Evolutionary conservation across 257 asterid genomes (phyloP).

Genomic region (Solanum pimpinellifolium): DNA sequence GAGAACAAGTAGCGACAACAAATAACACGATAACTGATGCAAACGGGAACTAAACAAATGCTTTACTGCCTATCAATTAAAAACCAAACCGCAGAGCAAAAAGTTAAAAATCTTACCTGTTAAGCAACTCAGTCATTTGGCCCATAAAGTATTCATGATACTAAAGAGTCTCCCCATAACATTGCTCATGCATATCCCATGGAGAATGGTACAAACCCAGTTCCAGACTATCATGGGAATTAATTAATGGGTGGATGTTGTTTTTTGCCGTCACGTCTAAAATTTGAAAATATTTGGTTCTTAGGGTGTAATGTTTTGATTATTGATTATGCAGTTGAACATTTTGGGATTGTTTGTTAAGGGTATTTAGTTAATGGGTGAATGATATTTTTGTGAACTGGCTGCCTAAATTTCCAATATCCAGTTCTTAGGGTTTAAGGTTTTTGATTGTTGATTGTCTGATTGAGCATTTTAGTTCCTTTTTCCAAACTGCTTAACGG

Average conservation of each 20-base stretch:
- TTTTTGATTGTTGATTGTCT: not conserved
- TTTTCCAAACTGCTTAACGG: not conserved
- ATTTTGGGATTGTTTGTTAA: not conserved
- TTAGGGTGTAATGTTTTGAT: not conserved
- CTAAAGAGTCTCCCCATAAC: slow-evolving; percentile 63
- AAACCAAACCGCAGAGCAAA: not conserved
- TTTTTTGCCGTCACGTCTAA: not conserved
- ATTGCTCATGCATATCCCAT: slow-evolving; percentile 80
- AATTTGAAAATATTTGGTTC: not conserved
- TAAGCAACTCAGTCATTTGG: slow-evolving; percentile 39
- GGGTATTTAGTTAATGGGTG: not conserved
- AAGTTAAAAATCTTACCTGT: slow-evolving; percentile 33
- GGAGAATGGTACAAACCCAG: slow-evolving; percentile 93
- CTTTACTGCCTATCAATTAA: not conserved
- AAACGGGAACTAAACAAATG: not conserved
- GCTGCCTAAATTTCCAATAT: not conserved
- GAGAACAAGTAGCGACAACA: not conserved
- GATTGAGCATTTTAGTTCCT: not conserved
- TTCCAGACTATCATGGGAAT: slow-evolving; percentile 6
- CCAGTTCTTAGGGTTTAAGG: not conserved
- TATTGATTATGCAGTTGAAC: not conserved
- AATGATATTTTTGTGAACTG: not conserved
- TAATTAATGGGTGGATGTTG: not conserved
- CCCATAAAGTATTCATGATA: slow-evolving; percentile 80
- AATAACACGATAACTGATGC: not conserved